phyloP scores from a whole-genome alignment of 805 yeast genomes.

The Kazachstania taianensis region DNA sequence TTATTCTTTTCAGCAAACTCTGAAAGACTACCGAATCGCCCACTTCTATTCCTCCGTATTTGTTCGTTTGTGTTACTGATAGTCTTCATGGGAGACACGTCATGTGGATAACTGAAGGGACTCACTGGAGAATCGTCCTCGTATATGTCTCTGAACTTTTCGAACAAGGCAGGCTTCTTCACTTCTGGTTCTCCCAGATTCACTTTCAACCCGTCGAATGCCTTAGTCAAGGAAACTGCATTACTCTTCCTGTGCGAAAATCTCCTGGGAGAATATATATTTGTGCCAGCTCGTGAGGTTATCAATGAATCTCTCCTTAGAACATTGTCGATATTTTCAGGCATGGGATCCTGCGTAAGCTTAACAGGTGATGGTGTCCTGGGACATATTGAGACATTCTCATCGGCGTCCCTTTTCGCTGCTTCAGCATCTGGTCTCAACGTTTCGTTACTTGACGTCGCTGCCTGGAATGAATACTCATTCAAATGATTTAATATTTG shows the following conservation, averaged over 20 bases:
- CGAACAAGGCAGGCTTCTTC: not conserved
- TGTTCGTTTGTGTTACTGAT: conserved; percentile 22
- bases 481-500: conserved; percentile 1
- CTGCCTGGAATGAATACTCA: conserved; percentile 1
- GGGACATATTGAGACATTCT: conserved; percentile 4
- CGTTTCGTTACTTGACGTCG: not conserved
- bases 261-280: not conserved
- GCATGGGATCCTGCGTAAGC: not conserved
- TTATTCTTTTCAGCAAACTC: conserved; percentile 16
- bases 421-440: not conserved
- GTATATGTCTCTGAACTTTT: conserved; percentile 1
- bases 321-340: not conserved
- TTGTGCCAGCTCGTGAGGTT: not conserved
- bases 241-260: conserved; percentile 8
- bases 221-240: conserved; percentile 6
- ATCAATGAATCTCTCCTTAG: not conserved
- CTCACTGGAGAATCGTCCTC: conserved; percentile 4
- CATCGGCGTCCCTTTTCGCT: not conserved
- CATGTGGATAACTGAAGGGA: conserved; percentile 7
- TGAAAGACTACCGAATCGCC: conserved; percentile 11
- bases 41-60: conserved; percentile 19
- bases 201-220: conserved; percentile 1
- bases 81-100: conserved; percentile 9
- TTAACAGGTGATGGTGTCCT: conserved; percentile 2
- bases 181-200: not conserved